Percentiles rank a stretch among this genome's conserved stretches.
phyloP scores from a whole-genome alignment of 805 yeast species.

The Candida ipomoeae region DNA sequence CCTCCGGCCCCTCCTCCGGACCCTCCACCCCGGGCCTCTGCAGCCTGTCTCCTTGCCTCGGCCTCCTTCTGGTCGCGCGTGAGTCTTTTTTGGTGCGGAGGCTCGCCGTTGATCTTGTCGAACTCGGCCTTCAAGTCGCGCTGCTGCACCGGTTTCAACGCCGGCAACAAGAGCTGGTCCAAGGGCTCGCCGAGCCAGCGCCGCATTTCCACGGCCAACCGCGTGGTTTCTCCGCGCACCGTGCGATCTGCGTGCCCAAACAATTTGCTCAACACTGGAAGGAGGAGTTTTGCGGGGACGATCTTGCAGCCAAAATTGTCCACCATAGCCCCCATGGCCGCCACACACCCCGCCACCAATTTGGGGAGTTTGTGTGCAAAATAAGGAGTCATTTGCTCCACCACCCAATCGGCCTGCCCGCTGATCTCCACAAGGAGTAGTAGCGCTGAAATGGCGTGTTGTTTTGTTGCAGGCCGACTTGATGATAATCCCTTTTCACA shows the following conservation, averaged over 20 bases:
- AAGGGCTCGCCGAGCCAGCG: constrained; percentile 69
- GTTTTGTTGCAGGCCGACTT: constrained; percentile 68
- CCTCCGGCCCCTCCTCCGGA: constrained; percentile 13
- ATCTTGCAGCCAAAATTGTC: constrained; percentile 60
- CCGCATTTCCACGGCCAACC: constrained; percentile 63
- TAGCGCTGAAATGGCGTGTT: constrained; percentile 58
- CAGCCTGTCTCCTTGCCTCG: constrained; percentile 21
- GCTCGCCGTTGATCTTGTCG: constrained; percentile 40
- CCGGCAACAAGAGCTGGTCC: constrained; percentile 56
- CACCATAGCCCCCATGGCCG: constrained; percentile 54
- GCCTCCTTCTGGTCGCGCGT: constrained; percentile 52
- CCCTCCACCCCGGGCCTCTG: background rate
- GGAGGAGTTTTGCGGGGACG: constrained; percentile 52
- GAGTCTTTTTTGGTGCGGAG: constrained; percentile 51
- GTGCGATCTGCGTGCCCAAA: constrained; percentile 83
- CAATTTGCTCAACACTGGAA: constrained; percentile 58
- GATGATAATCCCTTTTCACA: constrained; percentile 83
- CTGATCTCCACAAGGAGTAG: constrained; percentile 56
- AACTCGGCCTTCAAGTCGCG: constrained; percentile 73
- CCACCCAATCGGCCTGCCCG: constrained; percentile 58
- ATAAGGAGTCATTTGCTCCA: constrained; percentile 64
- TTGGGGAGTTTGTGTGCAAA: constrained; percentile 69
- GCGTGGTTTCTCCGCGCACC: constrained; percentile 75
- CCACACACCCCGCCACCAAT: constrained; percentile 62
- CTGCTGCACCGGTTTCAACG: constrained; percentile 87